Evolutionary conservation across 345 rosid species (phyloP), one percentile per base, ranked within the genome.

Genomic region (Euphorbia peplus): DNA sequence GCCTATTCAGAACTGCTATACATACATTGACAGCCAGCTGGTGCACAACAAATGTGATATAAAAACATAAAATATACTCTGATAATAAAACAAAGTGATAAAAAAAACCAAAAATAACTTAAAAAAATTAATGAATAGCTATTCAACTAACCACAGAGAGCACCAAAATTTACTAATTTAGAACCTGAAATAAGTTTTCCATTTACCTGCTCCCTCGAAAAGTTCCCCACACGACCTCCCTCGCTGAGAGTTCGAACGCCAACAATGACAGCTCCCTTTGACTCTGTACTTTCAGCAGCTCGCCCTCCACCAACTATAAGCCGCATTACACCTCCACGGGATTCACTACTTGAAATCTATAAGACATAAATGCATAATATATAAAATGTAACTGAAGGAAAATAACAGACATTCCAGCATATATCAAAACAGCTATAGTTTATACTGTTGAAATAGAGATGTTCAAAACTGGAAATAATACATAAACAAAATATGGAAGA

Each of bases 281-380:
- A 80, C 53, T 90, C 89, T n/a, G 83, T 79, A 75, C 76, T 81
- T 82, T 95, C 99, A 77, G 85, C 91, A 32, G 98, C 98, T 76
- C 97, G 87, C 25, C 99, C 99, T 19, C 99, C 99, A 55, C 99
- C 98, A 83, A 92, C 99, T 77, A 95, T 85, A 54, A 95, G 97
- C 64, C 97, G 92, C 99, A 95, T 95, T 57, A 95, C 96, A 70
- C 99, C 99, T 51, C 88, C 92, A 56, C 87, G 87, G 60, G 97
- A 81, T 79, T 95, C 99, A 76, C 75, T 85, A 73, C 78, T 81
- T 19, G 90, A 90, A 64, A 88, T 87, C 99, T 95, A 81, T 46
- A 44, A 24, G 50, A 58, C 58, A 59, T 68, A 14, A 29, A 51
- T 64, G 64, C 30, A 44, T 25, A n/a, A 57, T 1, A 35, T 25